These are phyloP conservation scores for Cinnamomum micranthum DNA, from an alignment of 164 flowering plant genomes.

Conservation along the genomic window DNA sequence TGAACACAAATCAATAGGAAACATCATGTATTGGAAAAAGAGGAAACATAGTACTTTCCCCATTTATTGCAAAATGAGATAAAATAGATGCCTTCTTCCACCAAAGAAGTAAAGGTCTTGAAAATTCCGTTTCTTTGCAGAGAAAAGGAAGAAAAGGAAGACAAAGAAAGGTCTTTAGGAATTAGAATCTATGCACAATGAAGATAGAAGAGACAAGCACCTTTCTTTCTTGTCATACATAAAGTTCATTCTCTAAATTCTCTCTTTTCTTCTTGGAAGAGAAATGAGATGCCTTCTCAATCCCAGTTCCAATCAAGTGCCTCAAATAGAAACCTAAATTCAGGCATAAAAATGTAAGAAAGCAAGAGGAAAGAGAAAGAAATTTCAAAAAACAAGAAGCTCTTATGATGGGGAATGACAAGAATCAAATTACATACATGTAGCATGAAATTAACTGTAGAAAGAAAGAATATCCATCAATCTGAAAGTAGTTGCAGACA, in stretches of 20 bases:
- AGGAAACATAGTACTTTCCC: neutral
- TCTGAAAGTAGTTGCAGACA: neutral
- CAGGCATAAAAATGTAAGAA: neutral
- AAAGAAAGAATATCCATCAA: neutral
- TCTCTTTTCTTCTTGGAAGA: neutral
- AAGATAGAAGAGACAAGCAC: neutral
- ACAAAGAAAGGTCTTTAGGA: neutral
- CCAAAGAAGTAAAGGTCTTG: neutral
- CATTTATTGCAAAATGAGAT: neutral
- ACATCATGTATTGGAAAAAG: neutral
- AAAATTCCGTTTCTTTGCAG: neutral
- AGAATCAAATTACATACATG: neutral
- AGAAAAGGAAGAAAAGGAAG: slow-evolving; percentile 1
- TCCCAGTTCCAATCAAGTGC: neutral
- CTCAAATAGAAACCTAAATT: slow-evolving; percentile 5
- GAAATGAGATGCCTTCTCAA: neutral
- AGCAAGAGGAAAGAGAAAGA: neutral
- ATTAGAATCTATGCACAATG: neutral
- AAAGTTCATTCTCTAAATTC: slow-evolving; percentile 14
- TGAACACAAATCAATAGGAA: neutral
- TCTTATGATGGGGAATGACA: neutral
- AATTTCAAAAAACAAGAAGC: neutral
- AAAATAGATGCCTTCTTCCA: slow-evolving; percentile 3
- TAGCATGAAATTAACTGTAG: neutral
- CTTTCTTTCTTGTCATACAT: slow-evolving; percentile 13